Conservation (phyloP, 2,329 filamentous ascomycete genomes). For the Pseudogymnoascus sp. region DNA sequence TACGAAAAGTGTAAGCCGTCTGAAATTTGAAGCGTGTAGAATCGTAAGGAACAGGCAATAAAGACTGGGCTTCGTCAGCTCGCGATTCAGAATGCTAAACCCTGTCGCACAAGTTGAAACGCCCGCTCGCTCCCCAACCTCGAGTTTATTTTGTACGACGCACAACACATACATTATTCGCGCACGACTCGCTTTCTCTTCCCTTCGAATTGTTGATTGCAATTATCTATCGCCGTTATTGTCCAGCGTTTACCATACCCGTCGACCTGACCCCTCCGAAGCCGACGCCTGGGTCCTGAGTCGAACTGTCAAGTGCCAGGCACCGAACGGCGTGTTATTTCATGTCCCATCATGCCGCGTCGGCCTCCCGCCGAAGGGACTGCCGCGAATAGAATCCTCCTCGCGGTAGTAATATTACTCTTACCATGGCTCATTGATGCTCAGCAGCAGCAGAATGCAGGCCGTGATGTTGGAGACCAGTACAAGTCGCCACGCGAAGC, state of each 20-base stretch:
- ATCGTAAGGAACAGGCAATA: conserved; percentile 6
- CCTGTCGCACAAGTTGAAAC: conserved; percentile 6
- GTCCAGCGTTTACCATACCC: not conserved
- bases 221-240: not conserved
- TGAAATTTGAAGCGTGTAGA: not conserved
- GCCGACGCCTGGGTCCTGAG: not conserved
- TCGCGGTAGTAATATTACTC: conserved; percentile 49
- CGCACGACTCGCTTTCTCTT: not conserved
- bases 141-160: conserved; percentile 5
- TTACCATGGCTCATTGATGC: conserved; percentile 53
- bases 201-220: not conserved
- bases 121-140: conserved; percentile 2
- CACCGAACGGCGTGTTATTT: conserved; percentile 6
- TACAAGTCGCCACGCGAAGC: conserved; percentile 26
- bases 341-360: conserved; percentile 48
- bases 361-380: conserved; percentile 51
- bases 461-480: conserved; percentile 17
- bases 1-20: not conserved
- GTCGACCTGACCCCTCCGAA: not conserved
- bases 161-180: conserved; percentile 1
- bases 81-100: conserved; percentile 9
- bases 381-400: conserved; percentile 41
- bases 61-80: conserved; percentile 1
- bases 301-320: conserved; percentile 2
- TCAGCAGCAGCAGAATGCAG: conserved; percentile 51